Evolutionary conservation across 305 asterid genomes (phyloP).

Genomic region (Solanum chacoense): DNA sequence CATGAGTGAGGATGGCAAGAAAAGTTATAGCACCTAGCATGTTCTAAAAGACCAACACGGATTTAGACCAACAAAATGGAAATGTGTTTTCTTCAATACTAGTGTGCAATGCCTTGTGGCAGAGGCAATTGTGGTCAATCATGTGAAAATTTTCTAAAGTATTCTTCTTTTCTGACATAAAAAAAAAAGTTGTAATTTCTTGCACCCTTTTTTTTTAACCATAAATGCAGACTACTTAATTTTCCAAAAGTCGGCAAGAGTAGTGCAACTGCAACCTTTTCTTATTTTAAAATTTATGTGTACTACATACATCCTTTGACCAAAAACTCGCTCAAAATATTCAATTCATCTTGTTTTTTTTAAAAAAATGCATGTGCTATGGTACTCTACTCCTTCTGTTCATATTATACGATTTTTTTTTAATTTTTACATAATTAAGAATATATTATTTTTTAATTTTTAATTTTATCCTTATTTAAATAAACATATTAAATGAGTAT

Average conservation of each 20-base stretch:
- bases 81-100: background rate
- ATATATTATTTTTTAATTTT: background rate
- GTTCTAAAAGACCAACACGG: background rate
- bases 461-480: background rate
- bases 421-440: background rate
- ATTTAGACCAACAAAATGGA: background rate
- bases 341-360: too few species aligned
- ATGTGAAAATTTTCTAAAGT: background rate
- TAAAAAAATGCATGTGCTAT: too few species aligned
- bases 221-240: background rate
- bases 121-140: background rate
- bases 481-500: background rate
- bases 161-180: background rate
- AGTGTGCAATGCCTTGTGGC: background rate
- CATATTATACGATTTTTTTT: too few species aligned
- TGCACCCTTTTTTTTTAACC: background rate
- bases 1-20: background rate
- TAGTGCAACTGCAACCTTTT: background rate
- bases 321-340: background rate
- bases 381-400: too few species aligned
- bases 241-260: background rate
- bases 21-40: background rate
- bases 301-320: background rate
- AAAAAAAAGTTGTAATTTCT: background rate
- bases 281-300: background rate